Base-by-base conservation (phyloP, 805 yeast species). In the Tetrapisispora phaffii region DNA sequence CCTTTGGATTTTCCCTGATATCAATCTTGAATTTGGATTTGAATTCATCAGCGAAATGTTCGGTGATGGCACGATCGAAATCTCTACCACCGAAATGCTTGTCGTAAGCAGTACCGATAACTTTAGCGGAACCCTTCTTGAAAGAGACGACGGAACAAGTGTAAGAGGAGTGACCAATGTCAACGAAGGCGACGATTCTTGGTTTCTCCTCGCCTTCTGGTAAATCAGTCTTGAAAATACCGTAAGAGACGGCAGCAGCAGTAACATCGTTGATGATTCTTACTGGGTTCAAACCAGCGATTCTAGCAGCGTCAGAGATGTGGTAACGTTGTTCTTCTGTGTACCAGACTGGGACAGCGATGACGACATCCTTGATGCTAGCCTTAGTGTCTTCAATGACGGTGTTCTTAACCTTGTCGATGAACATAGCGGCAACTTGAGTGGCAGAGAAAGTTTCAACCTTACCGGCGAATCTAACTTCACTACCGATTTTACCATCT, bases 211-310 rank as follows among this genome's bases (percentile, higher is more conserved):
- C 63, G 42, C 55, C 59, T 69, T 88, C 97, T 60, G 97, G 95
- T 59, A 90, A 76, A 63, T 90, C 97, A 55, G 84, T 77, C 77
- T 90, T 89, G 82, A 89, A 89, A 47, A 90, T 96, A 75, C 97
- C 97, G 74, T 93, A 94, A 60, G 96, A 94, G 54, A 93, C 95
- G 60, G 97, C 97, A 48, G 97, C 97, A 49, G 97, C 97, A 48
- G 97, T 89, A 55, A 85, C 82, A 67, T 93, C 97, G 68, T 93
- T 93, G 57, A 93, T 95, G 53, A 93, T 80, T 77, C 97, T 85
- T 48, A 90, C 97, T 49, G 97, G 97, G 79, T 89, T 89, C 62
- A 90, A 76, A 50, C 96, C 95, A 47, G 97, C 97, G 66, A 90
- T 85, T 63, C 74, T 77, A 63, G 95, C 90, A 47, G 97, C 96